Base-by-base conservation (phyloP, 192 early-diverging fungal species). In the Coemansia sp. region DNA sequence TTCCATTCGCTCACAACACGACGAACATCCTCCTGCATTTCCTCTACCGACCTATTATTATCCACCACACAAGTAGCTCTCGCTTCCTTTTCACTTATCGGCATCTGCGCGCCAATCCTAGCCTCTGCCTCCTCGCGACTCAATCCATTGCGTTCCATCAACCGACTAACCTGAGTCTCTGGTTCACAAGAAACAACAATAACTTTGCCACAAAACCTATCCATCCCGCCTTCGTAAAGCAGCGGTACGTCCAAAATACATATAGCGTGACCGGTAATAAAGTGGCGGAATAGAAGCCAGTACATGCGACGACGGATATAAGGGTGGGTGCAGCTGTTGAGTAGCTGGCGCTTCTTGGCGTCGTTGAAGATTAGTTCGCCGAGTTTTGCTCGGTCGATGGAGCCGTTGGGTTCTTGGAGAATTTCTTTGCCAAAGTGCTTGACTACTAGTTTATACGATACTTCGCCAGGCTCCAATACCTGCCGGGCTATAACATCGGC, bases 221-320 rank as follows among this genome's bases (percentile, higher is more conserved):
- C 84, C 64, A 97, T 71, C 14, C 91, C 88, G 15, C 90, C 87
- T 71, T 99, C 97, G 58, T 94, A 90, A 63, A 99, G 85, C 53
- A 99, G 78, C n/a, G 97, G 97, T 1, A 93, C 93, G 75, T 99
- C 97, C 51, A 98, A 83, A 2, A 99, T 85, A 11, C 92, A 91
- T 14, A 95, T 54, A 5, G 81, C 69, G 2, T 89, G 73, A 2
- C 93, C 93, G 2, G 71, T 78, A 5, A 96, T 60, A 80, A 94
- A 99, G 38, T 85, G 73, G 35, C 78, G 66, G 34, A 95, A 73
- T 45, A 94, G 68, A 57, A 86, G 71, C 59, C 85, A 85, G 12
- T 94, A 71, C 69, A 97, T 95, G 65, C 94, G 92, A n/a, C 88
- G 77, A 53, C 93, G 84, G 28, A 99, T 90, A 34, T 86, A 86